Percentiles rank a stretch among this genome's conserved stretches.
Conservation (phyloP, 768 basidiomycete genomes). For the Roridomyces roridus region DNA sequence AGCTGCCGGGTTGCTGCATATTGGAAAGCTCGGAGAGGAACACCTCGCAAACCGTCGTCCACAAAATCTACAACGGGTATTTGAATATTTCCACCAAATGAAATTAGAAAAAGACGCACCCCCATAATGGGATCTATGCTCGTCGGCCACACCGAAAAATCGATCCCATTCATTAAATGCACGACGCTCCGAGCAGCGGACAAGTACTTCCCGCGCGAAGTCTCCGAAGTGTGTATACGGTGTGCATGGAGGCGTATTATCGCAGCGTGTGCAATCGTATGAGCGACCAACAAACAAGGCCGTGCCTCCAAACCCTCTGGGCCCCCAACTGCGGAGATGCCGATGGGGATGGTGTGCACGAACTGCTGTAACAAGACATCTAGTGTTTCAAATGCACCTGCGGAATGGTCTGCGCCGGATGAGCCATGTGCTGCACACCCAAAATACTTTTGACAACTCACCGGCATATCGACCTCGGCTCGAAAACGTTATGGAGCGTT, state of each 20-base stretch:
- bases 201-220: slow-evolving; percentile 15
- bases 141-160: slow-evolving; percentile 6
- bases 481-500: slow-evolving; percentile 31
- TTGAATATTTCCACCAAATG: background rate
- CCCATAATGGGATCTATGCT: slow-evolving; percentile 26
- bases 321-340: slow-evolving; percentile 21
- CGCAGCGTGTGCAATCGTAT: slow-evolving; percentile 40
- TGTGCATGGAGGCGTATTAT: slow-evolving; percentile 30
- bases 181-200: slow-evolving; percentile 19
- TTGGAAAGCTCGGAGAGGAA: slow-evolving; percentile 10
- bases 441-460: background rate
- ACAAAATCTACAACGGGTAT: slow-evolving; percentile 6
- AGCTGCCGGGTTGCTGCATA: slow-evolving; percentile 4
- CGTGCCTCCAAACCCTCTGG: slow-evolving; percentile 24
- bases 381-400: slow-evolving; percentile 1
- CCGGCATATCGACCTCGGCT: slow-evolving; percentile 24
- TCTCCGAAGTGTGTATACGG: slow-evolving; percentile 30
- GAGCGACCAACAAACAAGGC: slow-evolving; percentile 32
- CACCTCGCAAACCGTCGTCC: slow-evolving; percentile 18
- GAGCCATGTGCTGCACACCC: background rate
- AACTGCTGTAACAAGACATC: slow-evolving; percentile 33
- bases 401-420: slow-evolving; percentile 3
- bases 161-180: slow-evolving; percentile 5
- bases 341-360: slow-evolving; percentile 24
- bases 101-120: background rate